A percentile compares a stretch with the other conserved stretches of the same genome.
Conservation (phyloP, 305 asterid genomes). For the Fraxinus paxiana region DNA sequence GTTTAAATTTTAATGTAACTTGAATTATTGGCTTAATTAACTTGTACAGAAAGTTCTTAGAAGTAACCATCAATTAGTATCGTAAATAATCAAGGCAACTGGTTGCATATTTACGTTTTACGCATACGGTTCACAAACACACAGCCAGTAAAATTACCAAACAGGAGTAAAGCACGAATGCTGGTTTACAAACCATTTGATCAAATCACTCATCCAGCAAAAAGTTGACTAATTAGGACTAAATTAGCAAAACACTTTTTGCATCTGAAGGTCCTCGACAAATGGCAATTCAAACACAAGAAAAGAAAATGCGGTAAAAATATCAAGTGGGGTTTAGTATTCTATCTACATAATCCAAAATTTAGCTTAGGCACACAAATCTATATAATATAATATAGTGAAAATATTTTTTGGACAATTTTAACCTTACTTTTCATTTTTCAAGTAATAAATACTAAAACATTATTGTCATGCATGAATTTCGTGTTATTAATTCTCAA, state of each 20-base stretch:
- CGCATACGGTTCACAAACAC: background rate
- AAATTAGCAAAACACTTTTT: background rate
- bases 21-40: background rate
- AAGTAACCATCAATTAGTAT: background rate
- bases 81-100: background rate
- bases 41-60: background rate
- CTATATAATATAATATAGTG: background rate
- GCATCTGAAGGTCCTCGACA: background rate
- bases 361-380: background rate
- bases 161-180: background rate
- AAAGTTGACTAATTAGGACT: background rate
- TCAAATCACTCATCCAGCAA: background rate
- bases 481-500: background rate
- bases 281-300: background rate
- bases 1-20: background rate
- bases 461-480: background rate
- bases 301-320: background rate
- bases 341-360: background rate
- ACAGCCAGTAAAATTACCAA: background rate
- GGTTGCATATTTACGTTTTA: background rate
- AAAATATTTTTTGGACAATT: background rate
- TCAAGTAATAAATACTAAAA: background rate
- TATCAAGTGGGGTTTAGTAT: background rate
- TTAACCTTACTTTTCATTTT: background rate
- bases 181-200: background rate